Base-by-base conservation (phyloP, 805 yeast genomes). In the Sugiyamaella chiloensis region DNA sequence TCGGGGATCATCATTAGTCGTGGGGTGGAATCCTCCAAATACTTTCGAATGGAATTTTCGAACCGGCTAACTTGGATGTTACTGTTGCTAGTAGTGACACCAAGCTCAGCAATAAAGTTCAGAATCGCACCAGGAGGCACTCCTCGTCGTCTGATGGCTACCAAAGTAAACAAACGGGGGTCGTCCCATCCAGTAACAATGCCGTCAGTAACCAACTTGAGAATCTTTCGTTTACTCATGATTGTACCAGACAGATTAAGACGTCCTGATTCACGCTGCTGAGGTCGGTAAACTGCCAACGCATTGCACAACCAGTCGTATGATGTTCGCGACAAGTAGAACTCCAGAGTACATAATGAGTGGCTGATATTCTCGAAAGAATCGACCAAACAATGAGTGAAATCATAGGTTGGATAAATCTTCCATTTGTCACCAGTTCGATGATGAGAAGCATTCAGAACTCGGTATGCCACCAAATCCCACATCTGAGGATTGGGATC, bases 401-500 rank as follows among this genome's bases (percentile, higher is more conserved):
- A 93, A 67, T 93, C 99, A 66, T 93, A 93, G 20, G 99, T 93
- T 57, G 99, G 99, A 63, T 93, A 93, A 52, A 93, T 91, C 70
- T 85, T 87, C 99, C 99, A 93, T 69, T 87, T 87, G 63, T 80
- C 84, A 48, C 98, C 99, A 9, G 99, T 93, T 71, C 98, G 83
- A 69, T 91, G 95, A 69, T 93, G 99, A 27, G 89, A 80, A 11
- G 96, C 89, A 59, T 91, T 78, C 59, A 93, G 74, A 2, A 93
- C 96, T 66, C 99, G 80, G 71, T 93, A 93, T 9, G 99, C 99
- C 53, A 93, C 93, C 55, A 93, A 76, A 70, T 93, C 99, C 99
- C 99, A 93, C 99, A 93, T 93, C 72, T 93, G 99, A 14, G 99
- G 99, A 54, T 87, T 86, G 54, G 96, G 96, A 14, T 93, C 85